Evolutionary conservation across 805 yeast genomes (phyloP).

Genomic region (Saccharomyces cerevisiae): DNA sequence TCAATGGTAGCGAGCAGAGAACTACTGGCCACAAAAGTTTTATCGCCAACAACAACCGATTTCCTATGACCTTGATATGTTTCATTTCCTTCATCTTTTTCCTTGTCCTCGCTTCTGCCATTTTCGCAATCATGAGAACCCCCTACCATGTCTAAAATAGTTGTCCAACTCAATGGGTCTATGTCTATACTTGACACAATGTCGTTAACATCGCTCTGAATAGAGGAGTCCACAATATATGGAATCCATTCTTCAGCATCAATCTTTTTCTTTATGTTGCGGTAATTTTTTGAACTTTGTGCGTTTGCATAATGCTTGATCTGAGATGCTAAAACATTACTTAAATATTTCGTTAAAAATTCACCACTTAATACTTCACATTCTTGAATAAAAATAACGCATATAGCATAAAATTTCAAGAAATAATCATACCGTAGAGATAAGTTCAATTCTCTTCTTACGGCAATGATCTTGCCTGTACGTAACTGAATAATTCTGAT

Average conservation of each 20-base stretch:
- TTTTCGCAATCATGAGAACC: background rate
- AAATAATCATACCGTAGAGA: conserved; percentile 52
- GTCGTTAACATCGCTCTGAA: conserved; percentile 45
- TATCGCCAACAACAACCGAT: conserved; percentile 42
- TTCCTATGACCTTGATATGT: conserved; percentile 28
- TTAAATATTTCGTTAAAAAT: conserved; percentile 47
- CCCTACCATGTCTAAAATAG: conserved; percentile 23
- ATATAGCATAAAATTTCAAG: conserved; percentile 55
- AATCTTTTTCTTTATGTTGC: conserved; percentile 39
- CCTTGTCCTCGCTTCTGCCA: conserved; percentile 5
- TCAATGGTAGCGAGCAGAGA: conserved; percentile 36
- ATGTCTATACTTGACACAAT: conserved; percentile 40
- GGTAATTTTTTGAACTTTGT: conserved; percentile 45
- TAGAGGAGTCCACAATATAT: conserved; percentile 39
- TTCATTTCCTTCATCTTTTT: conserved; percentile 7
- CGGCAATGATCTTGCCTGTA: conserved; percentile 67
- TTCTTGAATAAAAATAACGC: conserved; percentile 64
- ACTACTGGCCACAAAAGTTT: conserved; percentile 52
- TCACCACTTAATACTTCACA: conserved; percentile 78
- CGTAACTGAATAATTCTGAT: conserved; percentile 68
- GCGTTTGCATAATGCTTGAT: conserved; percentile 49
- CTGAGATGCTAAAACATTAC: conserved; percentile 61
- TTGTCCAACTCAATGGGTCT: conserved; percentile 45
- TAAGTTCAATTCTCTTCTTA: conserved; percentile 64
- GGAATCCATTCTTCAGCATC: conserved; percentile 80